A percentile compares a stretch with the other conserved stretches of the same genome.
These are phyloP conservation scores for Hevea brasiliensis DNA, from an alignment of 345 rosid genomes.

Conservation along the genomic window DNA sequence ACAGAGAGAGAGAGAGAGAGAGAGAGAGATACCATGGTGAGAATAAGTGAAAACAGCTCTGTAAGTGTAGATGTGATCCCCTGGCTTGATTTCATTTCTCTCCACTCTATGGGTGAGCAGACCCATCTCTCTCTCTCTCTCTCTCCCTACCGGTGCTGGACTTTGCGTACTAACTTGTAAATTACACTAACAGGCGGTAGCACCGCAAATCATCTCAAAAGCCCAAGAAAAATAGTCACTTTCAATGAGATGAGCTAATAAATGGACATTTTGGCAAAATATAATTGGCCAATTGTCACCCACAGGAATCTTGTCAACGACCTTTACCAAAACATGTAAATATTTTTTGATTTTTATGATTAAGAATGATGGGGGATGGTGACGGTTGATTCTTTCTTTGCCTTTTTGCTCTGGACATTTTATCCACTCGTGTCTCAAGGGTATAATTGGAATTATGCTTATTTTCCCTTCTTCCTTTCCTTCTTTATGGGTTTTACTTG, in stretches of 20 bases:
- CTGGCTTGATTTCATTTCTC: conserved; percentile 69
- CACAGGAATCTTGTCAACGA: conserved; percentile 20
- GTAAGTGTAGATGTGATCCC: conserved; percentile 97
- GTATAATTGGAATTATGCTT: background rate
- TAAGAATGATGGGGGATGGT: background rate
- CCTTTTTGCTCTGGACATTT: background rate
- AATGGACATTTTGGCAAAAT: conserved; percentile 16
- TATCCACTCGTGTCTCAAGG: background rate
- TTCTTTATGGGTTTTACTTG: too few relatives aligned
- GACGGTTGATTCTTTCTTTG: background rate
- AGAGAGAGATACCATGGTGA: conserved; percentile 67
- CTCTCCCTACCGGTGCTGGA: background rate
- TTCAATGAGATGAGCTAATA: background rate
- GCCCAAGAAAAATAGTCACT: background rate
- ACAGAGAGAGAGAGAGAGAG: conserved; percentile 9
- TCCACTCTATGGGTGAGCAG: conserved; percentile 75
- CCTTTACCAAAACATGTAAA: conserved; percentile 3
- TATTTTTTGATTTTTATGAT: background rate
- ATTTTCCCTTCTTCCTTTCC: too few relatives aligned
- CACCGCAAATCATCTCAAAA: conserved; percentile 8
- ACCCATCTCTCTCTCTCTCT: conserved; percentile 58
- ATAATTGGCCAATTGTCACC: conserved; percentile 26
- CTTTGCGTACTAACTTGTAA: background rate
- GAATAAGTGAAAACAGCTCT: conserved; percentile 92
- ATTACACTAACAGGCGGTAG: conserved; percentile 4